phyloP scores from a whole-genome alignment of 345 rosid species.

The Populus deltoides region DNA sequence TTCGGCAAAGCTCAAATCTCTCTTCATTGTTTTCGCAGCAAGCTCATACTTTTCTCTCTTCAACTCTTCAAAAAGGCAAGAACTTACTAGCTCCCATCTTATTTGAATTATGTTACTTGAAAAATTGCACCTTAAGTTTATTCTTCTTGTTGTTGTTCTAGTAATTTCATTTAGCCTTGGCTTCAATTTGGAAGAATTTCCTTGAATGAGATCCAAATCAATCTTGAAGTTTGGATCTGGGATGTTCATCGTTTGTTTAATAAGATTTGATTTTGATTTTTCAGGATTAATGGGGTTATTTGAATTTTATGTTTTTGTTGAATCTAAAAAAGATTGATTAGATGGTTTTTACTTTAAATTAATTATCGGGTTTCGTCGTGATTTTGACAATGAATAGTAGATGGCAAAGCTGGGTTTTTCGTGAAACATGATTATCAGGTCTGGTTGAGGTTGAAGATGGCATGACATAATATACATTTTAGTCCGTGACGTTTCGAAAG shows the following conservation, averaged over 20 bases:
- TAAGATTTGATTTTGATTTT: background rate
- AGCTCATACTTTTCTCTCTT: background rate
- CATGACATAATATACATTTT: background rate
- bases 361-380: background rate
- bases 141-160: background rate
- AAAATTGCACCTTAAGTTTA: background rate
- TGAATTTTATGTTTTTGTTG: background rate
- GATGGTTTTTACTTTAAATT: background rate
- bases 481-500: background rate
- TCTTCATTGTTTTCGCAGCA: background rate
- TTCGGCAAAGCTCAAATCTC: background rate
- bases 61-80: background rate
- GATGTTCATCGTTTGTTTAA: background rate
- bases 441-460: background rate
- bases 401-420: background rate
- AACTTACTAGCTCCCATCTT: background rate
- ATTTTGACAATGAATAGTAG: background rate
- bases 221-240: background rate
- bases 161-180: background rate
- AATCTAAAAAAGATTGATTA: background rate
- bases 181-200: background rate
- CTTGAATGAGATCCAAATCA: background rate
- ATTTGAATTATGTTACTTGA: background rate
- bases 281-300: background rate
- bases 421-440: background rate